Evolutionary conservation across 306 rosid genomes (phyloP).

Genomic region (Styphnolobium japonicum): DNA sequence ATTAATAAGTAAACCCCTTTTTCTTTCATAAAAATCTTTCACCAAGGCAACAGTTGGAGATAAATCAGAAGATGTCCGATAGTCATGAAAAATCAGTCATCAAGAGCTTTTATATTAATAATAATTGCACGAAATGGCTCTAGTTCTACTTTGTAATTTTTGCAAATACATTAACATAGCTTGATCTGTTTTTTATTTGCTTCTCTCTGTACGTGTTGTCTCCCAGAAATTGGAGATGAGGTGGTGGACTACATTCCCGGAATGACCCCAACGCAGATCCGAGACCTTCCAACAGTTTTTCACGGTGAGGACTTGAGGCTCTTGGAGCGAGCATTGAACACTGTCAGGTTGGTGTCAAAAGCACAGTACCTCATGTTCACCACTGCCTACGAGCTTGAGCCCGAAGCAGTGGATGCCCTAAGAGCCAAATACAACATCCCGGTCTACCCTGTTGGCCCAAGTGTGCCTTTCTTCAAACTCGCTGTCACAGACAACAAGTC

Average conservation of each 20-base stretch:
- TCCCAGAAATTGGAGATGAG: conserved; percentile 17
- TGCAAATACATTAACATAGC: neutral
- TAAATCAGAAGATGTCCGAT: too few species aligned
- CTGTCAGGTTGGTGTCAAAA: conserved; percentile 10
- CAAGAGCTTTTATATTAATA: too few species aligned
- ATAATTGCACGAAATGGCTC: too few species aligned
- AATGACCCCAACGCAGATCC: neutral
- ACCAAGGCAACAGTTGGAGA: too few species aligned
- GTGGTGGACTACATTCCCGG: conserved; percentile 29
- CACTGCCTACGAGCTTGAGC: conserved; percentile 33
- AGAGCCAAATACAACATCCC: conserved; percentile 18
- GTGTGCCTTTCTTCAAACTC: conserved; percentile 21
- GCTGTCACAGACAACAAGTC: neutral
- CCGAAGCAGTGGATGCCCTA: conserved; percentile 16
- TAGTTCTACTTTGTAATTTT: too few species aligned
- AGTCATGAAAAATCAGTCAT: too few species aligned
- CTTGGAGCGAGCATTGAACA: neutral
- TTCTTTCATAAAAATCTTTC: too few species aligned
- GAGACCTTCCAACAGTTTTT: conserved; percentile 21
- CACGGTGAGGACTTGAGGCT: neutral
- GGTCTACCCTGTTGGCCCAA: conserved; percentile 36
- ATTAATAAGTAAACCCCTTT: too few species aligned
- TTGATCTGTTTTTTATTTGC: too few species aligned
- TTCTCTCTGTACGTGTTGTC: too few species aligned
- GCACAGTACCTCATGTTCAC: conserved; percentile 30